Evolutionary conservation across 805 yeast species (phyloP).

Genomic region (Lachancea dasiensis): DNA sequence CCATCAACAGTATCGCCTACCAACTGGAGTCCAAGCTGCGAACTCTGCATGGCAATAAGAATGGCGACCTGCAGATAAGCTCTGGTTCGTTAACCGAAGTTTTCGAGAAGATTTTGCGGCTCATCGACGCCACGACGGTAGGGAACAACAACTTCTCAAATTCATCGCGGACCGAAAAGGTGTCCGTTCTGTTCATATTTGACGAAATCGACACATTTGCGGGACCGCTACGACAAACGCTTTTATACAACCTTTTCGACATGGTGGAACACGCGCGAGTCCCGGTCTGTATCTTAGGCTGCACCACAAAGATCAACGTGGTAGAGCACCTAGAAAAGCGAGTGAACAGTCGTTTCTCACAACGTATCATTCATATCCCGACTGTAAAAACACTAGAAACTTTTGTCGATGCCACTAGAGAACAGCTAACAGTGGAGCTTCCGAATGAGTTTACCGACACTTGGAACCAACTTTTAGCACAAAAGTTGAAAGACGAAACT

Average conservation of each 20-base stretch:
- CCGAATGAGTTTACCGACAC: slow-evolving; percentile 23
- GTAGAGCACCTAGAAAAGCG: slow-evolving; percentile 84
- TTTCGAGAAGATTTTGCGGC: slow-evolving; percentile 49
- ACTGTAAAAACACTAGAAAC: slow-evolving; percentile 43
- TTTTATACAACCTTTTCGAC: slow-evolving; percentile 83
- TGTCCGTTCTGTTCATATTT: slow-evolving; percentile 68
- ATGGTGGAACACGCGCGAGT: slow-evolving; percentile 63
- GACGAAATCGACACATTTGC: slow-evolving; percentile 86
- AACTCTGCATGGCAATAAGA: slow-evolving; percentile 25
- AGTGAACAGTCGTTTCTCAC: slow-evolving; percentile 84
- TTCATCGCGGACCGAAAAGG: slow-evolving; percentile 21
- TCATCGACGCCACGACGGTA: slow-evolving; percentile 38
- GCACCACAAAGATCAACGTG: slow-evolving; percentile 66
- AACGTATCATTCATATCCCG: slow-evolving; percentile 58
- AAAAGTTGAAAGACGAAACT: slow-evolving; percentile 23
- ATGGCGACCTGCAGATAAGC: slow-evolving; percentile 33
- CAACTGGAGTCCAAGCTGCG: slow-evolving; percentile 57
- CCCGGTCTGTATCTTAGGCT: slow-evolving; percentile 79
- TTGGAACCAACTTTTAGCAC: slow-evolving; percentile 43
- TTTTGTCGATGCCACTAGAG: slow-evolving; percentile 43
- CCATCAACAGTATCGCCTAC: slow-evolving; percentile 78
- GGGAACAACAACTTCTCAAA: slow-evolving; percentile 9
- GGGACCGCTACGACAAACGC: slow-evolving; percentile 64
- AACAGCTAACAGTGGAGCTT: slow-evolving; percentile 33
- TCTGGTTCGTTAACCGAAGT: slow-evolving; percentile 54